A percentile compares a stretch with the other conserved stretches of the same genome.
These are phyloP conservation scores for Obba rivulosa DNA, from an alignment of 768 basidiomycete genomes.

Conservation along the genomic window DNA sequence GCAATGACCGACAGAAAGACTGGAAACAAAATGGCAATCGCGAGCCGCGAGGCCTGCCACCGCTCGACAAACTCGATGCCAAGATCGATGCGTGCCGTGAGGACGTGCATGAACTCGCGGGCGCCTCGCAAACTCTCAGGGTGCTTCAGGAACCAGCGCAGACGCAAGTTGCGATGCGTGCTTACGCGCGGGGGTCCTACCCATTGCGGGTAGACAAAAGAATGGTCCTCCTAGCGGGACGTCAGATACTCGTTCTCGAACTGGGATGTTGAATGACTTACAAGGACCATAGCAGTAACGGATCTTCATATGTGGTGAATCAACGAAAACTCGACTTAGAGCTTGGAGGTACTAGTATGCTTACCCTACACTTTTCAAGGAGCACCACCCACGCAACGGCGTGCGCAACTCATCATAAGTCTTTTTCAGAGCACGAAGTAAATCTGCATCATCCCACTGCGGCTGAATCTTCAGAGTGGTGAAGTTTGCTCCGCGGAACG, in stretches of 20 bases:
- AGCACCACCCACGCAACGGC: conserved; percentile 17
- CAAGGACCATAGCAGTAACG: conserved; percentile 1
- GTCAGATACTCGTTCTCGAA: neutral
- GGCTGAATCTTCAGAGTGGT: conserved; percentile 10
- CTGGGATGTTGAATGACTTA: neutral
- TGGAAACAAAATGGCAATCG: conserved; percentile 3
- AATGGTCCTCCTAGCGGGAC: neutral
- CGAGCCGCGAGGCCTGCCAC: conserved; percentile 7
- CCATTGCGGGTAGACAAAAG: conserved; percentile 4
- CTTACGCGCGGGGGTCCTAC: conserved; percentile 2
- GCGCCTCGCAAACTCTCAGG: conserved; percentile 6
- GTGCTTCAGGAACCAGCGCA: conserved; percentile 9
- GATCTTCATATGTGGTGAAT: no score
- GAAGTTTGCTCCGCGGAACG: conserved; percentile 14
- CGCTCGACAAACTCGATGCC: conserved; percentile 15
- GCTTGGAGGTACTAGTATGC: neutral
- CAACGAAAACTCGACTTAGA: no score
- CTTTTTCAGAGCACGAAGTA: conserved; percentile 8
- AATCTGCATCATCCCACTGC: conserved; percentile 14
- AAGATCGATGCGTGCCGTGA: conserved; percentile 3
- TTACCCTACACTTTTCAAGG: conserved; percentile 13
- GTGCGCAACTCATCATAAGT: conserved; percentile 15
- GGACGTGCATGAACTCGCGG: conserved; percentile 7
- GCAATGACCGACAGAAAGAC: conserved; percentile 1
- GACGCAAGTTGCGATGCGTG: conserved; percentile 3